Evolutionary conservation across 2,329 filamentous ascomycete species (phyloP).

Genomic region (Elsinoe perseae): DNA sequence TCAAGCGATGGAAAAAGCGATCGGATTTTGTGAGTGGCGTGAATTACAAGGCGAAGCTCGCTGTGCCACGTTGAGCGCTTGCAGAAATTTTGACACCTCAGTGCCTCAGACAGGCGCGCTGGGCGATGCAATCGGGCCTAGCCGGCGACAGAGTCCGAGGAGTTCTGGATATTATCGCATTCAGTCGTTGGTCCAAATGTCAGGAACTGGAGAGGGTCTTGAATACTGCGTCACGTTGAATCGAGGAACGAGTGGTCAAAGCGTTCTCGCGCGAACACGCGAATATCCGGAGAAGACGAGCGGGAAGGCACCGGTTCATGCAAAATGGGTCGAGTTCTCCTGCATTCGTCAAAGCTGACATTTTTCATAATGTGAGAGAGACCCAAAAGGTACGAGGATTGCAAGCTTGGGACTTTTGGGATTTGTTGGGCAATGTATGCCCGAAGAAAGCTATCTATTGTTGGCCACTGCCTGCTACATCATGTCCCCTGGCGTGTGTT

Average conservation of each 20-base stretch:
- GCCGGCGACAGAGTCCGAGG: no score
- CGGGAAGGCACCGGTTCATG: background rate
- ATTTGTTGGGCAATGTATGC: background rate
- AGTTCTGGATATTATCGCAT: background rate
- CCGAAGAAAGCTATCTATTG: constrained; percentile 11
- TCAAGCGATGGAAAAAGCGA: background rate
- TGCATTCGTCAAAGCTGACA: background rate
- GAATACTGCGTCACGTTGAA: constrained; percentile 4
- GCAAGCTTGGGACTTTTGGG: background rate
- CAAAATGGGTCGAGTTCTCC: background rate
- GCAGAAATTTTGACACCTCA: background rate
- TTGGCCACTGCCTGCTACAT: background rate
- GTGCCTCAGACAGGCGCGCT: background rate
- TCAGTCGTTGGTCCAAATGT: background rate
- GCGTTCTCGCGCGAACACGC: background rate
- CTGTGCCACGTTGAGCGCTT: background rate
- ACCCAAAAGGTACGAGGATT: background rate
- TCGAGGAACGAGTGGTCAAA: constrained; percentile 6
- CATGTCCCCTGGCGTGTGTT: constrained; percentile 7
- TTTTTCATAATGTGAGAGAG: no score
- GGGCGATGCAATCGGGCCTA: no score
- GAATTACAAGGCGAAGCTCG: constrained; percentile 1
- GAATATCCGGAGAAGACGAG: background rate
- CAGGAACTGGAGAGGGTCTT: background rate
- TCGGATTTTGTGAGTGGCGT: background rate